Conservation (phyloP, 768 basidiomycete species). For the Cystoderma amianthinum region DNA sequence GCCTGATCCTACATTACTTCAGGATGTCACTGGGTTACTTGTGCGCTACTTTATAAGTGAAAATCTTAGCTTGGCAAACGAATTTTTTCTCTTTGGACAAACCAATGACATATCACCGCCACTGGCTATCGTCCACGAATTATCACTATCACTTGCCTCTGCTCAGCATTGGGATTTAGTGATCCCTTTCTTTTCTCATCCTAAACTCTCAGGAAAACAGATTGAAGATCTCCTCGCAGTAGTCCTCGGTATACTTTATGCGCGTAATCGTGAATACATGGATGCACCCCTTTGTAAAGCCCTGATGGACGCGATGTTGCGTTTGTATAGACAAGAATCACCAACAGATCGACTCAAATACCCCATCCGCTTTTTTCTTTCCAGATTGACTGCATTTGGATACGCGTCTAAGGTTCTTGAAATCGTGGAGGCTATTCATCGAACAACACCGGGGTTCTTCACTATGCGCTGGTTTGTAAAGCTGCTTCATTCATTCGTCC, state of each 20-base stretch:
- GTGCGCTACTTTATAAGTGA: conserved; percentile 11
- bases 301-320: conserved; percentile 25
- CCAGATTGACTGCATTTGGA: conserved; percentile 27
- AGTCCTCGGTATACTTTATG: conserved; percentile 29
- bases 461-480: conserved; percentile 27
- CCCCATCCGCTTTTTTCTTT: conserved; percentile 40
- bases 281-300: conserved; percentile 19
- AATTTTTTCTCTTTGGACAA: conserved; percentile 24
- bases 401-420: conserved; percentile 26
- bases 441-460: conserved; percentile 29
- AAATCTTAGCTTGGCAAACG: conserved; percentile 22
- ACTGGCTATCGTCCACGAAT: conserved; percentile 10
- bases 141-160: conserved; percentile 25
- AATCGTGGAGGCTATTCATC: conserved; percentile 32
- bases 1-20: conserved; percentile 14
- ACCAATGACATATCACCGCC: conserved; percentile 14
- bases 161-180: conserved; percentile 20
- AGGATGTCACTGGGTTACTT: conserved; percentile 18
- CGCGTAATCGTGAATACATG: conserved; percentile 20
- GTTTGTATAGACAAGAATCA: conserved; percentile 23
- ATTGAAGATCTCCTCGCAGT: conserved; percentile 28
- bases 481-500: conserved; percentile 32
- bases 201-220: conserved; percentile 19
- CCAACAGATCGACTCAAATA: conserved; percentile 28
- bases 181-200: conserved; percentile 23